Evolutionary conservation across 768 basidiomycete genomes (phyloP), one percentile per base, ranked within the genome.

Genomic region (Daedaleopsis nitida): DNA sequence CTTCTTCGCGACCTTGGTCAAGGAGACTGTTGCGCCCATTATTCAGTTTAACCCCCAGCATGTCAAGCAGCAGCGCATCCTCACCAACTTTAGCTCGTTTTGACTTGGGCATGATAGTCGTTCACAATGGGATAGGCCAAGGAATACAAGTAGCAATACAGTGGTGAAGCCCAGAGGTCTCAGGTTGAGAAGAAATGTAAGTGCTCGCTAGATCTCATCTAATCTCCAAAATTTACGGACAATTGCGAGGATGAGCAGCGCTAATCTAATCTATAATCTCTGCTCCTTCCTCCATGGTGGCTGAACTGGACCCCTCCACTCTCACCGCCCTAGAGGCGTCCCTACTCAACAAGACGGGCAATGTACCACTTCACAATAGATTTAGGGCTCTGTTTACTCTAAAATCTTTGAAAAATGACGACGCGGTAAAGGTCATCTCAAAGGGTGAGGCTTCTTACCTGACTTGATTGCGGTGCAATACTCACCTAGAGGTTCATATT

Each of bases 1-100:
- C 83, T 97, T 96, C 75, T 96, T 95, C 11, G 85, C 79, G 71
- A 96, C 95, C 80, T 98, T 94, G 47, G 97, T 95, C 70, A 99
- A 80, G 27, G 96, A 91, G 37, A 98, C 94, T 92, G 27, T 32
- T 32, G 67, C 21, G 59, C 52, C 13, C 12, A 2, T n/a, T 17
- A n/a, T n/a, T 58, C 56, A 67, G 27, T 58, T 59, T 55, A 58
- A 64, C 37, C 64, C 64, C 55, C 44, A 53, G 50, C n/a, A 58
- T 48, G 38, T 38, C 52, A 64, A 44, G 53, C 56, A 55, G 12
- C 35, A n/a, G 51, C 19, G 35, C 19, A n/a, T 49, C 62, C 88
- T 79, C 67, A 92, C 92, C 93, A 72, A 96, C 72, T 78, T 97
- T 94, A 63, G 89, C 78, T 66, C 94, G 87, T 80, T 87, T 97